Conservation (phyloP, 257 asterid genomes). For the Jacaranda mimosifolia region DNA sequence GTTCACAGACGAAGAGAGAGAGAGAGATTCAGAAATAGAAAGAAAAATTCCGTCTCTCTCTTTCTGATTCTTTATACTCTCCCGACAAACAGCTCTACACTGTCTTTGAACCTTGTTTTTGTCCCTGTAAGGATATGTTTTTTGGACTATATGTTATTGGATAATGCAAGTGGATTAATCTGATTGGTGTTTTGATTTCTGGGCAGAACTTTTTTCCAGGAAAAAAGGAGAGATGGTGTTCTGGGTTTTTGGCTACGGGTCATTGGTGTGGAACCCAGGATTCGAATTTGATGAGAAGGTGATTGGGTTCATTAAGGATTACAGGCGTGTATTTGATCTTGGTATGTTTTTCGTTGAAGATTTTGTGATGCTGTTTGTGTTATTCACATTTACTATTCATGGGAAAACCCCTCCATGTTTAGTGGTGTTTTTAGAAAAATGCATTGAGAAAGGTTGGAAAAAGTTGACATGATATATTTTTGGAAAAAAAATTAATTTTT, state of each 20-base stretch:
- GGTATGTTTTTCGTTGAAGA: conserved; percentile 46
- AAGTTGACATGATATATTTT: too few species aligned
- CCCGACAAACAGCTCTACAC: background rate
- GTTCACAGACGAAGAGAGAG: conserved; percentile 19
- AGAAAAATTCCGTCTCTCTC: conserved; percentile 34
- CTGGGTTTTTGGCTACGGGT: conserved; percentile 81
- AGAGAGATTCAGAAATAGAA: conserved; percentile 19
- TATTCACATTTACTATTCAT: background rate
- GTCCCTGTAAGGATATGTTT: background rate
- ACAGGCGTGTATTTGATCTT: conserved; percentile 75
- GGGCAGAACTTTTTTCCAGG: background rate
- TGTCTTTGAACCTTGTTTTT: conserved; percentile 27
- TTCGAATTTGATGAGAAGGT: conserved; percentile 68
- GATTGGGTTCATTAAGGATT: conserved; percentile 69
- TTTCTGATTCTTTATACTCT: background rate
- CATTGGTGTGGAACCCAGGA: conserved; percentile 91
- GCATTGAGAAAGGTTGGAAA: too few species aligned
- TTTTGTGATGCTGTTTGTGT: too few species aligned
- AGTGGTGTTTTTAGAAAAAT: too few species aligned
- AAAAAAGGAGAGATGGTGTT: conserved; percentile 53
- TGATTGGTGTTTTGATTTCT: conserved; percentile 18
- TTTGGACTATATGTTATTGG: background rate
- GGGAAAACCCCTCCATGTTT: too few species aligned
- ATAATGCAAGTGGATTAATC: conserved; percentile 24
- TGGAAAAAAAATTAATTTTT: too few species aligned